A percentile compares a stretch with the other conserved stretches of the same genome.
Conservation (phyloP, 495 filamentous ascomycete genomes). For the Copromyces sp. region DNA sequence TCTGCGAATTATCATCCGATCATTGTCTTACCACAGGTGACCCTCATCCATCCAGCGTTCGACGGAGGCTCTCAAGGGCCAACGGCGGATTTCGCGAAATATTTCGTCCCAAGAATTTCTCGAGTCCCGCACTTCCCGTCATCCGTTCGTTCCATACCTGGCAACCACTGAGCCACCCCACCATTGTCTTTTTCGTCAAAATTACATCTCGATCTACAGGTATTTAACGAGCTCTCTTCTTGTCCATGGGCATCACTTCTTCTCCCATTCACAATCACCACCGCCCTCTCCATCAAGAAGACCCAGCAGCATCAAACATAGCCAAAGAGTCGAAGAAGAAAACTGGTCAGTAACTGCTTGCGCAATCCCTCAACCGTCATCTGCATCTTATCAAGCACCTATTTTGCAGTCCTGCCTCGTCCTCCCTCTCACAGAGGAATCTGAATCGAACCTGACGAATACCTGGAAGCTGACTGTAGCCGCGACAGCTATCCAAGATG, state of each 20-base stretch:
- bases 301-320: not conserved
- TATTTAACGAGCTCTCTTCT: not conserved
- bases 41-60: not conserved
- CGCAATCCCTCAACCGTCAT: not conserved
- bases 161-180: not conserved
- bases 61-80: not conserved
- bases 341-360: not conserved
- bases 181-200: not conserved
- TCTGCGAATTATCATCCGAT: not conserved
- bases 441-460: not conserved
- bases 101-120: not conserved
- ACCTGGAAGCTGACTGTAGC: not conserved
- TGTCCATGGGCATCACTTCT: not conserved
- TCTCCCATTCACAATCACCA: not conserved
- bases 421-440: not conserved
- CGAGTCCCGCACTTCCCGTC: not conserved
- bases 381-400: not conserved
- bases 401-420: not conserved
- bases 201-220: too few relatives aligned
- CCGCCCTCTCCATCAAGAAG: not conserved
- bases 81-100: not conserved
- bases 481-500: not conserved
- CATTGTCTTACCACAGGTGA: not conserved
- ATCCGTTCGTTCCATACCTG: not conserved
- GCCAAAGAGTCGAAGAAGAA: not conserved